These are phyloP conservation scores for Leccinum uliginosum DNA, from an alignment of 768 basidiomycete species.

Conservation along the genomic window DNA sequence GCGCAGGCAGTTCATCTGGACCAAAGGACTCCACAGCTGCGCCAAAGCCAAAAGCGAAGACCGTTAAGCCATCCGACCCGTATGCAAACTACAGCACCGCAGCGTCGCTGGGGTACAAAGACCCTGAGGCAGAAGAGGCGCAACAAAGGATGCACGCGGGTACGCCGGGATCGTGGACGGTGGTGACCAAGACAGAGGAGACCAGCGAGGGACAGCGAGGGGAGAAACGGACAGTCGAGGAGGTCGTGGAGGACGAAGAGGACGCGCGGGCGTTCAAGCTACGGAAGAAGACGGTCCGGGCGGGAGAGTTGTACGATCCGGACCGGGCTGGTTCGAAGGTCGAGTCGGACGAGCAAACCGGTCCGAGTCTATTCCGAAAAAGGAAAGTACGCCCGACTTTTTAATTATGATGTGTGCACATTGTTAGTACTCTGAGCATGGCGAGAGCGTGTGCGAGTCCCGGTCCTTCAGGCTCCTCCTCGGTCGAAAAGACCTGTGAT, in stretches of 20 bases:
- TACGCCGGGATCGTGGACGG: conserved; percentile 73
- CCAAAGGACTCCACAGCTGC: conserved; percentile 16
- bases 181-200: conserved; percentile 36
- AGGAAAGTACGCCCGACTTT: conserved; percentile 5
- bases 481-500: neutral
- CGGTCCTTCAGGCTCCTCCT: neutral
- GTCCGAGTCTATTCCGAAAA: conserved; percentile 21
- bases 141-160: conserved; percentile 62
- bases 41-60: conserved; percentile 36
- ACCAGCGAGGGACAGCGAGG: conserved; percentile 1
- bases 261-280: conserved; percentile 59
- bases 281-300: conserved; percentile 53
- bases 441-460: neutral
- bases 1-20: conserved; percentile 32
- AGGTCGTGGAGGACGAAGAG: conserved; percentile 46
- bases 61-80: conserved; percentile 55
- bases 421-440: too few species aligned
- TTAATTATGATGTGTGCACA: too few species aligned
- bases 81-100: conserved; percentile 87
- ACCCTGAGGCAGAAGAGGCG: conserved; percentile 72
- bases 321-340: conserved; percentile 16
- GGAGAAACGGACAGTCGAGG: conserved; percentile 34
- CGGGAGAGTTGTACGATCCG: conserved; percentile 83
- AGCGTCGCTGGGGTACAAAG: conserved; percentile 72
- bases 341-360: conserved; percentile 15